A percentile compares a stretch with the other conserved stretches of the same genome.
phyloP scores from a whole-genome alignment of 768 basidiomycete genomes.

The Boletus bicolor region DNA sequence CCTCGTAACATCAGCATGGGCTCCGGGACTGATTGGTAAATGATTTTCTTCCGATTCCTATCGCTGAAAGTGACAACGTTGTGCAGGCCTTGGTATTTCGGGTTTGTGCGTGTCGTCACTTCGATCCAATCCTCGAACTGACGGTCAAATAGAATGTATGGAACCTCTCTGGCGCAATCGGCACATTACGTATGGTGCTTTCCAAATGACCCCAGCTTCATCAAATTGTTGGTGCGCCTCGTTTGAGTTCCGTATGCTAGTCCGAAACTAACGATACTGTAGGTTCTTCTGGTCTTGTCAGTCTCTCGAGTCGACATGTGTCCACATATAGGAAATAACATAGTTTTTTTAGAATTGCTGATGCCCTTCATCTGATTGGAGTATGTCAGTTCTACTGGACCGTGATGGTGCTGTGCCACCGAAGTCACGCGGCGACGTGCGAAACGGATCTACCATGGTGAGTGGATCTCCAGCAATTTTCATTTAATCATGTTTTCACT shows the following conservation, averaged over 20 bases:
- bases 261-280: background rate
- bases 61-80: background rate
- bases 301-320: background rate
- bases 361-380: constrained; percentile 5
- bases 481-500: background rate
- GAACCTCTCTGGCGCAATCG: constrained; percentile 5
- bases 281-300: constrained; percentile 15
- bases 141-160: constrained; percentile 10
- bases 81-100: constrained; percentile 1
- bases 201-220: background rate
- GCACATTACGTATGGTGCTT: constrained; percentile 2
- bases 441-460: constrained; percentile 5
- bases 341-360: constrained; percentile 5
- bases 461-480: background rate
- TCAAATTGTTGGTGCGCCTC: constrained; percentile 11
- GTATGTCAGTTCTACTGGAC: constrained; percentile 2
- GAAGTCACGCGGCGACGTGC: background rate
- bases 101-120: constrained; percentile 1
- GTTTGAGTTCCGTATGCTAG: background rate
- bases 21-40: constrained; percentile 12
- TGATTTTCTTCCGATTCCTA: background rate
- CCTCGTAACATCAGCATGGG: constrained; percentile 8
- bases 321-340: background rate
- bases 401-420: constrained; percentile 5
- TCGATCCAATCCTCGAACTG: background rate